A percentile compares a stretch with the other conserved stretches of the same genome.
These are phyloP conservation scores for Akanthomyces lecanii DNA, from an alignment of 2,329 filamentous ascomycete species.

Conservation along the genomic window DNA sequence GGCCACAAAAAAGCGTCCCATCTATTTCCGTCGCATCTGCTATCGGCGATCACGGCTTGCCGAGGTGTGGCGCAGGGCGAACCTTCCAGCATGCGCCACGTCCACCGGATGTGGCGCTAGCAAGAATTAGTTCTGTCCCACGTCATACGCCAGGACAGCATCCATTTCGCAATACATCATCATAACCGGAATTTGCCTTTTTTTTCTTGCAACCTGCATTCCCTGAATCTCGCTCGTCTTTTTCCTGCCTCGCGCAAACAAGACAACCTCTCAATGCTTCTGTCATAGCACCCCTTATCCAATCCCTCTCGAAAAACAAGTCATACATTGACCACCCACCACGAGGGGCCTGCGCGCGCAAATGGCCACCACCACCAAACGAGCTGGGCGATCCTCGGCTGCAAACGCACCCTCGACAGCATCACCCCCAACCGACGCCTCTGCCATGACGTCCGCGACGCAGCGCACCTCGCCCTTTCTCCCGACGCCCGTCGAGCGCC, in stretches of 20 bases:
- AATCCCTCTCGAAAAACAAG: not conserved
- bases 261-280: not conserved
- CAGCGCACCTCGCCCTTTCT: constrained; percentile 55
- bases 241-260: not conserved
- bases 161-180: not conserved
- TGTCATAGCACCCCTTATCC: not conserved
- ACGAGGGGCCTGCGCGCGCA: not conserved
- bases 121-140: not conserved
- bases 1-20: no score
- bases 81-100: constrained; percentile 10
- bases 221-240: not conserved
- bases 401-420: not conserved
- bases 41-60: not conserved
- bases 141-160: not conserved
- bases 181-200: not conserved
- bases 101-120: not conserved
- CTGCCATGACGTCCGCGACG: constrained; percentile 21
- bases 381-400: constrained; percentile 11
- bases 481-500: constrained; percentile 63
- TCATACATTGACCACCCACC: not conserved
- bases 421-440: constrained; percentile 16
- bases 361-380: constrained; percentile 29
- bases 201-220: not conserved
- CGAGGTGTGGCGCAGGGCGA: constrained; percentile 4
- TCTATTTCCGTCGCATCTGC: no score